A percentile compares a stretch with the other conserved stretches of the same genome.
phyloP scores from a whole-genome alignment of 139 green algal genomes.

The Coccomyxa sp. region DNA sequence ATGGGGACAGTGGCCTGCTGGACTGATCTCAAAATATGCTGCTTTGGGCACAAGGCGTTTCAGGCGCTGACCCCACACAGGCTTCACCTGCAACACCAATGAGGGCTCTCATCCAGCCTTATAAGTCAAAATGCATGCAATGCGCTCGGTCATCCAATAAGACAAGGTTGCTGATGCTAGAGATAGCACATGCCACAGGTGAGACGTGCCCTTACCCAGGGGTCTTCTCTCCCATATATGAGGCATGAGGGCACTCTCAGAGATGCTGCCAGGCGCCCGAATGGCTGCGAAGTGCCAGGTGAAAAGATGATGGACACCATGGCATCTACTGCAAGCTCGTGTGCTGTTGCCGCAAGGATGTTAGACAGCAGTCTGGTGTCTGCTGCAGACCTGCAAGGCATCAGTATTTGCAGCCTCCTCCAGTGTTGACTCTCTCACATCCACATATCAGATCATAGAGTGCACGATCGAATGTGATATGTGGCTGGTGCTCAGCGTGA shows the following conservation, averaged over 20 bases:
- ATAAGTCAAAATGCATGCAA: no score
- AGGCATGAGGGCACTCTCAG: conserved; percentile 12
- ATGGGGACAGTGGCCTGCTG: conserved; percentile 14
- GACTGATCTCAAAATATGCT: conserved; percentile 6
- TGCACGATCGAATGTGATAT: no score
- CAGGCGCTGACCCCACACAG: conserved; percentile 11
- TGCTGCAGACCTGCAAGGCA: conserved; percentile 7
- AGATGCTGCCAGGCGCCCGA: conserved; percentile 7
- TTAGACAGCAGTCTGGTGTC: conserved; percentile 8
- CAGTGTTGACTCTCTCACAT: no score
- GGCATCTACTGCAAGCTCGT: conserved; percentile 12
- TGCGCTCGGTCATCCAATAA: no score
- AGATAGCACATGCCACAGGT: no score
- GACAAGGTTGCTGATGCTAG: no score
- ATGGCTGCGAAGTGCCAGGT: conserved; percentile 1
- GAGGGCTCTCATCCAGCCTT: no score
- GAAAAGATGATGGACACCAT: conserved; percentile 25
- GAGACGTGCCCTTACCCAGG: conserved; percentile 14
- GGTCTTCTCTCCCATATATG: conserved; percentile 17
- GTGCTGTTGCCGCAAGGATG: conserved; percentile 19
- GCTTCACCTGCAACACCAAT: no score
- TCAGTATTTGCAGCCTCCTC: no score
- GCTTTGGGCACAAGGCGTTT: conserved; percentile 11
- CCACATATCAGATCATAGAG: no score
- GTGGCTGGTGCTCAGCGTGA: not conserved